These are phyloP conservation scores for Pyrenochaeta sp. DNA, from an alignment of 2,329 filamentous ascomycete species.

Conservation along the genomic window DNA sequence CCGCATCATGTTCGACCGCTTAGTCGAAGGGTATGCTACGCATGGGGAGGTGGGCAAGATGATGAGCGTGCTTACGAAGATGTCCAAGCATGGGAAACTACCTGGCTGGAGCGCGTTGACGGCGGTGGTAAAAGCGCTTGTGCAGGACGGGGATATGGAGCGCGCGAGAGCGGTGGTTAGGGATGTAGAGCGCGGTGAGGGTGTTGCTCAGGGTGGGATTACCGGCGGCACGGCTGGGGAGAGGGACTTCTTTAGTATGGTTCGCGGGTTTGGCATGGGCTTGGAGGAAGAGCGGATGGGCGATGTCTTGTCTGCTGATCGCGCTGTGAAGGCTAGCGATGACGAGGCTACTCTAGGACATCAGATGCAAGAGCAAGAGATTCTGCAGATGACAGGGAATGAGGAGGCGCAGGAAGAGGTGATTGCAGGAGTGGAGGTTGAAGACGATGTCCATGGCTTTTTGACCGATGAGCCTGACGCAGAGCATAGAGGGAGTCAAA, in stretches of 20 bases:
- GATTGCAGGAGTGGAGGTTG: slow-evolving; percentile 1
- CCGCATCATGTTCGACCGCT: slow-evolving; percentile 72
- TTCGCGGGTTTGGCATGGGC: slow-evolving; percentile 17
- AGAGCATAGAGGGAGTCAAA: neutral
- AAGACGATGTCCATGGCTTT: slow-evolving; percentile 26
- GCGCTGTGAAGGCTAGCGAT: neutral
- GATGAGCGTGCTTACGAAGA: slow-evolving; percentile 52
- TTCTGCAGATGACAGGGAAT: neutral
- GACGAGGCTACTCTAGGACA: neutral
- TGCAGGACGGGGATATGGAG: slow-evolving; percentile 46
- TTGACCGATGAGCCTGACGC: slow-evolving; percentile 17
- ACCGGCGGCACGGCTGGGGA: slow-evolving; percentile 19
- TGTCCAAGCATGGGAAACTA: slow-evolving; percentile 50
- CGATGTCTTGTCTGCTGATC: slow-evolving; percentile 1
- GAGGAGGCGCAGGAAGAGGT: neutral
- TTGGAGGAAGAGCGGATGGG: slow-evolving; percentile 21
- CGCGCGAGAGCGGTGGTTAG: slow-evolving; percentile 46
- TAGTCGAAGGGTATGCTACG: slow-evolving; percentile 72
- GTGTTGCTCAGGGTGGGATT: slow-evolving; percentile 35
- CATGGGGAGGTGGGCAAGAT: slow-evolving; percentile 59
- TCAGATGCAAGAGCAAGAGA: neutral
- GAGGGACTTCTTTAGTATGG: slow-evolving; percentile 26
- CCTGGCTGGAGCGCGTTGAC: slow-evolving; percentile 55
- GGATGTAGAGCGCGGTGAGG: slow-evolving; percentile 47
- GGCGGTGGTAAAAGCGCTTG: slow-evolving; percentile 50